These are phyloP conservation scores for Suillus ampliporus DNA, from an alignment of 768 basidiomycete species.

Conservation along the genomic window DNA sequence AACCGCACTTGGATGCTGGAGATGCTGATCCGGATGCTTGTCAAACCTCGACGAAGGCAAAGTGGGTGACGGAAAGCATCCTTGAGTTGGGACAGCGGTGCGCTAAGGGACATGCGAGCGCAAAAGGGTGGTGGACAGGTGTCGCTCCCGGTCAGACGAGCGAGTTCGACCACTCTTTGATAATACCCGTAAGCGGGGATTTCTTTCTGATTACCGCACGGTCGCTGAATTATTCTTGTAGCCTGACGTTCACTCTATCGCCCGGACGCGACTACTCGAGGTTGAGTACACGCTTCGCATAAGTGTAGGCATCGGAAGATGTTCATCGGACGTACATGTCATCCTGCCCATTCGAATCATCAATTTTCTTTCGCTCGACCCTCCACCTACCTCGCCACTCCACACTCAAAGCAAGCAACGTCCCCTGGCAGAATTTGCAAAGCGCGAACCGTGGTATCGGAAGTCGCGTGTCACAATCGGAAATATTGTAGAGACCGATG, in stretches of 20 bases:
- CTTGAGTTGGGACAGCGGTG: conserved; percentile 71
- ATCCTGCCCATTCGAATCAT: conserved; percentile 77
- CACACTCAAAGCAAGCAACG: conserved; percentile 26
- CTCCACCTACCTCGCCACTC: conserved; percentile 56
- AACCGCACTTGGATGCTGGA: conserved; percentile 41
- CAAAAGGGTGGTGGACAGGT: conserved; percentile 91
- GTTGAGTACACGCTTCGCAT: conserved; percentile 76
- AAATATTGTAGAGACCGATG: conserved; percentile 15
- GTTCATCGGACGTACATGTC: conserved; percentile 68
- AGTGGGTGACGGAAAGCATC: conserved; percentile 66
- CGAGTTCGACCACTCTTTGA: conserved; percentile 71
- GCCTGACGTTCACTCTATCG: conserved; percentile 73
- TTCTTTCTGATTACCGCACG: conserved; percentile 6
- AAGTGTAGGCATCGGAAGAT: conserved; percentile 60
- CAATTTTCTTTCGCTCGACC: conserved; percentile 87
- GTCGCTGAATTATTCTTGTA: conserved; percentile 34
- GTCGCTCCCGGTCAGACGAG: conserved; percentile 64
- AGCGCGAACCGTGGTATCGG: conserved; percentile 36
- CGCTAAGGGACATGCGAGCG: conserved; percentile 73
- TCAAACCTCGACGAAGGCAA: conserved; percentile 63
- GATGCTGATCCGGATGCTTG: conserved; percentile 61
- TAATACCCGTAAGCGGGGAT: conserved; percentile 57
- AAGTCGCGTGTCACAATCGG: conserved; percentile 28
- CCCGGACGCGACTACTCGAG: conserved; percentile 73
- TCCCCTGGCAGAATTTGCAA: conserved; percentile 24